Evolutionary conservation across 306 rosid species (phyloP).

Genomic region (Luffa aegyptiaca): DNA sequence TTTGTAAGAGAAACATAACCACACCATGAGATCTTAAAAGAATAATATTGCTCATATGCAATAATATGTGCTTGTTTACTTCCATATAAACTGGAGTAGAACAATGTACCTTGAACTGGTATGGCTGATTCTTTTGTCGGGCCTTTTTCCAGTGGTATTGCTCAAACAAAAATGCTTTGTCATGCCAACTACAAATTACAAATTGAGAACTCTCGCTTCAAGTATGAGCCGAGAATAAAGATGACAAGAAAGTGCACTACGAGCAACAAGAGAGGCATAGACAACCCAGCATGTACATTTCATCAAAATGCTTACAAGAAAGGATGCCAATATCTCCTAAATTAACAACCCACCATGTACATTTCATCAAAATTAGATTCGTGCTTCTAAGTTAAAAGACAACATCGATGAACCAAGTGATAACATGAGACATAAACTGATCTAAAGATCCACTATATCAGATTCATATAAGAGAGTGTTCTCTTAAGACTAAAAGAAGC

Average conservation of each 20-base stretch:
- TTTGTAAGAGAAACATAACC: not conserved
- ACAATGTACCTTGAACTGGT: slow-evolving; percentile 45
- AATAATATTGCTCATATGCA: not conserved
- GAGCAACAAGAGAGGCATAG: not conserved
- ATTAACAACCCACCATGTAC: not conserved
- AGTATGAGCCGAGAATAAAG: not conserved
- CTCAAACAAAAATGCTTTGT: slow-evolving; percentile 64
- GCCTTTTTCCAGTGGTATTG: slow-evolving; percentile 91
- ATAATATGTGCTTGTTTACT: not conserved
- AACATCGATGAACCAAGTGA: not conserved
- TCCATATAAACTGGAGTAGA: not conserved
- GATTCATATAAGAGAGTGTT: not conserved
- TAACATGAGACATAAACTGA: not conserved
- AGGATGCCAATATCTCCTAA: too few relatives aligned
- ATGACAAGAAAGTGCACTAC: not conserved
- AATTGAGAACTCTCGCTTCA: not conserved
- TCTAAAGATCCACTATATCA: not conserved
- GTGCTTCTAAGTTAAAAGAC: not conserved
- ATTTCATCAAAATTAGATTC: not conserved
- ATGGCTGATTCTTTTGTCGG: slow-evolving; percentile 51
- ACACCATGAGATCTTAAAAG: not conserved
- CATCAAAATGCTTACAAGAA: not conserved
- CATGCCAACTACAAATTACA: slow-evolving; percentile 81
- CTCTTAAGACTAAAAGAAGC: not conserved
- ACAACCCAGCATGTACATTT: not conserved